Evolutionary conservation across 2,329 filamentous ascomycete species (phyloP).

Genomic region (Byssoonygena ceratinophila): DNA sequence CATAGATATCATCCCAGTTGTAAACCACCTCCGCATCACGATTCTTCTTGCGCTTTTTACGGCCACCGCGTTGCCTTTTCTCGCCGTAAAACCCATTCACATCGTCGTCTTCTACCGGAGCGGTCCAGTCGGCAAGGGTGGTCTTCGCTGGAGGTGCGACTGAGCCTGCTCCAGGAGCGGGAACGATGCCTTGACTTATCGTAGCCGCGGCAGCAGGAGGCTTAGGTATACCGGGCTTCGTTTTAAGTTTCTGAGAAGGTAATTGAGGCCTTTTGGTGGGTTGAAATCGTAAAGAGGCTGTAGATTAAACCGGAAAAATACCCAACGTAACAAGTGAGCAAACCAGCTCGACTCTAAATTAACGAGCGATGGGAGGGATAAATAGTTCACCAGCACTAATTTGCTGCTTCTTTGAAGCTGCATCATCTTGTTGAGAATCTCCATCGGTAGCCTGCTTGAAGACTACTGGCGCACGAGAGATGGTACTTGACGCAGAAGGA

Average conservation of each 20-base stretch:
- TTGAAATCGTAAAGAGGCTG: constrained; percentile 69
- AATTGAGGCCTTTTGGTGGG: constrained; percentile 69
- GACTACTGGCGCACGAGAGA: constrained; percentile 63
- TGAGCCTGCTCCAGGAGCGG: constrained; percentile 25
- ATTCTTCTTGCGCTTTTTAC: constrained; percentile 68
- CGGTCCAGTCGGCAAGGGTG: constrained; percentile 70
- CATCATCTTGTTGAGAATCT: constrained; percentile 40
- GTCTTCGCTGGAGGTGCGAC: constrained; percentile 48
- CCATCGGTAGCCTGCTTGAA: constrained; percentile 51
- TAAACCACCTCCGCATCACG: constrained; percentile 48
- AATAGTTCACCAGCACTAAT: constrained; percentile 51
- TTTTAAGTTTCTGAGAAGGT: constrained; percentile 49
- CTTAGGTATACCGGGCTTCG: constrained; percentile 52
- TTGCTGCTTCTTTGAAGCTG: constrained; percentile 53
- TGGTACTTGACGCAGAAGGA: constrained; percentile 46
- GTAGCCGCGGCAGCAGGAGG: constrained; percentile 19
- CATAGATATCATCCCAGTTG: constrained; percentile 91
- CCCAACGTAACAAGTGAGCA: constrained; percentile 40
- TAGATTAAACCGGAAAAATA: constrained; percentile 20
- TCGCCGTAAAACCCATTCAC: constrained; percentile 55
- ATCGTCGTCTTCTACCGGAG: constrained; percentile 69
- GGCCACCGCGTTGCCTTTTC: constrained; percentile 64
- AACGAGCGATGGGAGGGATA: constrained; percentile 23
- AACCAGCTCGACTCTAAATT: constrained; percentile 20
- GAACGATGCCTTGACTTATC: constrained; percentile 15